Evolutionary conservation across 257 asterid genomes (phyloP).

Genomic region (Pogostemon cablin): DNA sequence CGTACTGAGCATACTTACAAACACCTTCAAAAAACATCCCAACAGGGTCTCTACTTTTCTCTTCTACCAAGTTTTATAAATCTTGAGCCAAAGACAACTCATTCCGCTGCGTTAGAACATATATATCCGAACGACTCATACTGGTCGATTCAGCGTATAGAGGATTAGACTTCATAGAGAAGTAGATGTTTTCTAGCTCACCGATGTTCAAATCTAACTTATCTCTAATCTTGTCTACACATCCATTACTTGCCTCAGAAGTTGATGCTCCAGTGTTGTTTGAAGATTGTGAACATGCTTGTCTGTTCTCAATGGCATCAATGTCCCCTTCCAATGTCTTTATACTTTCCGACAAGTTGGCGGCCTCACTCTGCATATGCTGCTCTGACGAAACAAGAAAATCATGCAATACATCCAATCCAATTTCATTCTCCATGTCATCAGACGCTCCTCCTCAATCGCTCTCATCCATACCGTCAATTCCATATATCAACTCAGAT

Average conservation of each 20-base stretch:
- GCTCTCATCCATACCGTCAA: not conserved
- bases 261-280: not conserved
- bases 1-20: slow-evolving; percentile 53
- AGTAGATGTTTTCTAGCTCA: slow-evolving; percentile 55
- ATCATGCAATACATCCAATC: slow-evolving; percentile 45
- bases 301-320: slow-evolving; percentile 35
- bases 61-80: slow-evolving; percentile 12
- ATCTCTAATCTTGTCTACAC: not conserved
- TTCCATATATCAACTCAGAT: slow-evolving; percentile 42
- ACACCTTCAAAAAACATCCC: slow-evolving; percentile 52
- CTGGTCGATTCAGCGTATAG: slow-evolving; percentile 27
- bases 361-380: slow-evolving; percentile 33
- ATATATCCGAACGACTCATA: slow-evolving; percentile 38
- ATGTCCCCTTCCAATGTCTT: slow-evolving; percentile 49
- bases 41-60: slow-evolving; percentile 31
- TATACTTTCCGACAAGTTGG: slow-evolving; percentile 35
- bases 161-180: slow-evolving; percentile 41
- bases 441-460: slow-evolving; percentile 27
- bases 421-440: slow-evolving; percentile 39
- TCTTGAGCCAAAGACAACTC: slow-evolving; percentile 15
- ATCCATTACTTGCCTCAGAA: not conserved
- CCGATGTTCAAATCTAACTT: slow-evolving; percentile 40
- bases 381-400: slow-evolving; percentile 46
- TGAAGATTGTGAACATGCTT: slow-evolving; percentile 11
- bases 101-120: slow-evolving; percentile 38